phyloP scores from a whole-genome alignment of 129 eudicot genomes.

The Helichrysum umbraculigerum region DNA sequence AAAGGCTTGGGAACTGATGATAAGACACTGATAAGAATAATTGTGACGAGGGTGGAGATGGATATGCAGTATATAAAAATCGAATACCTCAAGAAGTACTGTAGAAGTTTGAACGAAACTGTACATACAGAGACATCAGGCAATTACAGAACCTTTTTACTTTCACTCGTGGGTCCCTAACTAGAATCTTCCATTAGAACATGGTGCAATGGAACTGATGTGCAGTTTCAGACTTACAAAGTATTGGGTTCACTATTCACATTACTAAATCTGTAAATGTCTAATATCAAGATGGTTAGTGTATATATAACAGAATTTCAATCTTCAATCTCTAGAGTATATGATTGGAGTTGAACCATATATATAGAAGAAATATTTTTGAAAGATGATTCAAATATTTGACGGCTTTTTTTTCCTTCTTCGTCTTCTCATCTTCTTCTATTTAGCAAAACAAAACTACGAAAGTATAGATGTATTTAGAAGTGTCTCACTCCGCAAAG shows the following conservation, averaged over 20 bases:
- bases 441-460: too few species aligned
- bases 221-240: not conserved
- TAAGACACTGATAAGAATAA: slow-evolving; percentile 60
- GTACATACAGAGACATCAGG: slow-evolving; percentile 86
- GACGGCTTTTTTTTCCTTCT: too few species aligned
- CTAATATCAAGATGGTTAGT: too few species aligned
- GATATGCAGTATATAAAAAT: slow-evolving; percentile 85
- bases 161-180: slow-evolving; percentile 66
- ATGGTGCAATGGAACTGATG: not conserved
- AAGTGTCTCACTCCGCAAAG: too few species aligned
- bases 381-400: too few species aligned
- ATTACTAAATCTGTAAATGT: too few species aligned
- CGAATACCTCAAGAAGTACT: slow-evolving; percentile 70
- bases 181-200: not conserved
- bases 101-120: slow-evolving; percentile 63
- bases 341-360: too few species aligned
- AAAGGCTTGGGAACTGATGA: slow-evolving; percentile 89
- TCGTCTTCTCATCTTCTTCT: too few species aligned
- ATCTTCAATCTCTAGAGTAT: not conserved
- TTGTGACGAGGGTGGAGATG: slow-evolving; percentile 78
- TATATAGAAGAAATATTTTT: too few species aligned
- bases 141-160: slow-evolving; percentile 65
- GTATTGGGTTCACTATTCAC: too few species aligned
- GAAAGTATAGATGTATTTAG: too few species aligned
- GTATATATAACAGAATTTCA: too few species aligned